phyloP scores from a whole-genome alignment of 2,329 filamentous ascomycete species.

The Scortechinia acanthostroma region DNA sequence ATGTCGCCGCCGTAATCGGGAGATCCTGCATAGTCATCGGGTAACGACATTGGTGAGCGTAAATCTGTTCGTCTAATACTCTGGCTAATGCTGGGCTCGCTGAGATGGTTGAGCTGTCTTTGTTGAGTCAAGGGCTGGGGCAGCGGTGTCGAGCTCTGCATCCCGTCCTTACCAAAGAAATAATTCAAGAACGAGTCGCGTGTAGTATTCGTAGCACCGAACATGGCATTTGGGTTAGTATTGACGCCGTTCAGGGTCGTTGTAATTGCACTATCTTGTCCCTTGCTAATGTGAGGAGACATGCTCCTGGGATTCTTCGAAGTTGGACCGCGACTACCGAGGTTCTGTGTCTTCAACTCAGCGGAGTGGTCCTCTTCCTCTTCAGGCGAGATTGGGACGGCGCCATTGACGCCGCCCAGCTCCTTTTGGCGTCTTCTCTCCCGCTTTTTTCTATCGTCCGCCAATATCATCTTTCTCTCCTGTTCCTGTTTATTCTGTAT shows the following conservation, averaged over 20 bases:
- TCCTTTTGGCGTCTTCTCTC: conserved; percentile 80
- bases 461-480: conserved; percentile 70
- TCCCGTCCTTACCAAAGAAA: conserved; percentile 92
- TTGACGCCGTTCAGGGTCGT: conserved; percentile 52
- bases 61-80: conserved; percentile 69
- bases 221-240: conserved; percentile 51
- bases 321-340: conserved; percentile 53
- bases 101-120: conserved; percentile 73
- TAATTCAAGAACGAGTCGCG: conserved; percentile 95
- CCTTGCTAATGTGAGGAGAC: conserved; percentile 72
- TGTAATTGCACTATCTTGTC: conserved; percentile 50
- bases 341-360: conserved; percentile 41
- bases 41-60: conserved; percentile 31
- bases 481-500: conserved; percentile 91
- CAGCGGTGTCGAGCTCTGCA: conserved; percentile 29
- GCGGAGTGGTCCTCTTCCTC: conserved; percentile 45
- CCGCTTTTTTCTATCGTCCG: conserved; percentile 62
- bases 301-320: conserved; percentile 66
- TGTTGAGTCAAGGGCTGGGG: conserved; percentile 17
- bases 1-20: not conserved
- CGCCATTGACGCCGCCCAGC: conserved; percentile 61
- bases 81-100: conserved; percentile 73
- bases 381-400: conserved; percentile 40
- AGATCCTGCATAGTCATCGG: not conserved
- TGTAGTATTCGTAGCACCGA: conserved; percentile 52